Evolutionary conservation across 768 basidiomycete genomes (phyloP).

Genomic region (Xerocomus spinulosus): DNA sequence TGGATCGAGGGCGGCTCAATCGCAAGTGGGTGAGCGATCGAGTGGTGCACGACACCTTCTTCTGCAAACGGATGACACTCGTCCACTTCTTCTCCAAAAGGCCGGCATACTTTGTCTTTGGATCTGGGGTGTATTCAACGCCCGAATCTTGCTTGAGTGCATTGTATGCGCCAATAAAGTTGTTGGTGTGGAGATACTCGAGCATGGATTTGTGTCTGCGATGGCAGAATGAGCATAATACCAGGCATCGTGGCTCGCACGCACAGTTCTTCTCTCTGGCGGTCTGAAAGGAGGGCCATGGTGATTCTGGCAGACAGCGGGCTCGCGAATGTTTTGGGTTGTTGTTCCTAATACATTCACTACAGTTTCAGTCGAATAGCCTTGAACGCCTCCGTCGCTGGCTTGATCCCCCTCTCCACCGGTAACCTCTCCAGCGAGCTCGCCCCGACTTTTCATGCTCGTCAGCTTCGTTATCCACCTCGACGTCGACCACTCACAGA

Average conservation of each 20-base stretch:
- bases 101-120: slow-evolving; percentile 81
- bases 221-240: slow-evolving; percentile 15
- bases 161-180: slow-evolving; percentile 58
- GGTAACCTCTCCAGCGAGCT: background rate
- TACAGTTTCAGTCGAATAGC: background rate
- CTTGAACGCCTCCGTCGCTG: background rate
- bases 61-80: slow-evolving; percentile 90
- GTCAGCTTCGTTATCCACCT: background rate
- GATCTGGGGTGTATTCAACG: slow-evolving; percentile 71
- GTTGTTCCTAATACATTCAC: slow-evolving; percentile 16
- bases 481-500: slow-evolving; percentile 14
- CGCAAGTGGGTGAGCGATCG: slow-evolving; percentile 1
- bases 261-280: slow-evolving; percentile 46
- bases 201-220: slow-evolving; percentile 75
- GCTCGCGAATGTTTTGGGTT: slow-evolving; percentile 29
- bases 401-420: background rate
- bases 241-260: slow-evolving; percentile 17
- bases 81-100: slow-evolving; percentile 98
- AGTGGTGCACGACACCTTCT: slow-evolving; percentile 58
- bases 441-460: background rate
- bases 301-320: slow-evolving; percentile 4
- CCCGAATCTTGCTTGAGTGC: slow-evolving; percentile 52
- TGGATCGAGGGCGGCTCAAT: slow-evolving; percentile 30
- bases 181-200: slow-evolving; percentile 67
- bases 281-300: slow-evolving; percentile 43